Evolutionary conservation across 441 rosid genomes (phyloP).

Genomic region (Adansonia grandidieri): DNA sequence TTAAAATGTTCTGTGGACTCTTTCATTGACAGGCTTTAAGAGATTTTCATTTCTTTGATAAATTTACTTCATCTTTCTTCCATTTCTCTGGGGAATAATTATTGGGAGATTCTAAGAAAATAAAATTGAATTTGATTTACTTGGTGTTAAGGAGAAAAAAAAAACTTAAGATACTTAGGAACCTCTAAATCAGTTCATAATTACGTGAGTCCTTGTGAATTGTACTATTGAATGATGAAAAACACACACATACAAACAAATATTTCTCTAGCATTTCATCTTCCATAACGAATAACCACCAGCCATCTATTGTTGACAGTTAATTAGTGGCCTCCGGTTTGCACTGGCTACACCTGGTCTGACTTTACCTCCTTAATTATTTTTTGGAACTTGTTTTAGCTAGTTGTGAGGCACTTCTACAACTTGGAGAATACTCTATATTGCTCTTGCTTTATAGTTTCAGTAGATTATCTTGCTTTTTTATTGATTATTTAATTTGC

Average conservation of each 20-base stretch:
- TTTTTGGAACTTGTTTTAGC: background rate
- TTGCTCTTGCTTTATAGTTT: background rate
- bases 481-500: background rate
- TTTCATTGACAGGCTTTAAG: slow-evolving; percentile 1
- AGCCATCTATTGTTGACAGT: background rate
- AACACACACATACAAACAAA: background rate
- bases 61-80: background rate
- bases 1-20: background rate
- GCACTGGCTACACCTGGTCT: background rate
- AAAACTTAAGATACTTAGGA: background rate
- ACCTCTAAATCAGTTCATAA: slow-evolving; percentile 15
- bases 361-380: background rate
- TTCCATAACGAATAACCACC: background rate
- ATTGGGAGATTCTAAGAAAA: background rate
- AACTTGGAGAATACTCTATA: slow-evolving; percentile 1
- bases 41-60: background rate
- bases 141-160: background rate
- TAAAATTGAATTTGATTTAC: background rate
- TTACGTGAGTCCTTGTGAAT: background rate
- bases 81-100: background rate
- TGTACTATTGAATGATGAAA: background rate
- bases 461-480: background rate
- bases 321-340: background rate
- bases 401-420: background rate
- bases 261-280: background rate